Evolutionary conservation across 2,329 filamentous ascomycete genomes (phyloP).

Genomic region (Nemania abortiva): DNA sequence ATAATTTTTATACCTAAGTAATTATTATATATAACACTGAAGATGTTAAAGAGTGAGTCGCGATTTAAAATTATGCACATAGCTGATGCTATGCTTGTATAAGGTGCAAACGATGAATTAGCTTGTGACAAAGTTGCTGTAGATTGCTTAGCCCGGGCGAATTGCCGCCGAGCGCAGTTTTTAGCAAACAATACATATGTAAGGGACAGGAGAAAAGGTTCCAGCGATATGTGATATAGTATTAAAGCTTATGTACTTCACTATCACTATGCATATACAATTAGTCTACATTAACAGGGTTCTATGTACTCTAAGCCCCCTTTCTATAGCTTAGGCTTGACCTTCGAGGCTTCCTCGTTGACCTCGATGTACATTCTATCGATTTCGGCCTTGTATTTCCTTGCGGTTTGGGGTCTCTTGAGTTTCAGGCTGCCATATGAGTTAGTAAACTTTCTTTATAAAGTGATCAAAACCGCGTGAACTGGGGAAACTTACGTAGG

Average conservation of each 20-base stretch:
- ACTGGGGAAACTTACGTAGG: slow-evolving; percentile 75
- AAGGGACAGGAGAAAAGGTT: neutral
- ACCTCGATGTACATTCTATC: slow-evolving; percentile 69
- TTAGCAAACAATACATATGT: neutral
- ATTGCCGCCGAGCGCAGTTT: neutral
- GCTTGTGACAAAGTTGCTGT: no score
- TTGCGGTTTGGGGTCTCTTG: slow-evolving; percentile 68
- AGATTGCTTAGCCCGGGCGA: no score
- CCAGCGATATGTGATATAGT: slow-evolving; percentile 12
- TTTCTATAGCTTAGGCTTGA: slow-evolving; percentile 61
- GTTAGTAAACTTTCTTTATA: slow-evolving; percentile 37
- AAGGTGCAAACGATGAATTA: no score
- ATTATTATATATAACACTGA: no score
- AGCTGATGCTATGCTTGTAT: no score
- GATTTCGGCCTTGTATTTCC: slow-evolving; percentile 65
- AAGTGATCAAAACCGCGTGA: slow-evolving; percentile 8
- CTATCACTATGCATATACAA: slow-evolving; percentile 28
- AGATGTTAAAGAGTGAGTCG: no score
- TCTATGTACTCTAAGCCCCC: slow-evolving; percentile 4
- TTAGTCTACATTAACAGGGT: slow-evolving; percentile 13
- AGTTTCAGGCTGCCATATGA: slow-evolving; percentile 64
- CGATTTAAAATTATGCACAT: neutral
- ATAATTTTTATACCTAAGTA: no score
- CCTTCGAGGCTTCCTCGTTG: slow-evolving; percentile 53
- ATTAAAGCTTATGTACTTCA: slow-evolving; percentile 23